Evolutionary conservation across 495 filamentous ascomycete species (phyloP).

Genomic region (Aspergillus saccharolyticus): DNA sequence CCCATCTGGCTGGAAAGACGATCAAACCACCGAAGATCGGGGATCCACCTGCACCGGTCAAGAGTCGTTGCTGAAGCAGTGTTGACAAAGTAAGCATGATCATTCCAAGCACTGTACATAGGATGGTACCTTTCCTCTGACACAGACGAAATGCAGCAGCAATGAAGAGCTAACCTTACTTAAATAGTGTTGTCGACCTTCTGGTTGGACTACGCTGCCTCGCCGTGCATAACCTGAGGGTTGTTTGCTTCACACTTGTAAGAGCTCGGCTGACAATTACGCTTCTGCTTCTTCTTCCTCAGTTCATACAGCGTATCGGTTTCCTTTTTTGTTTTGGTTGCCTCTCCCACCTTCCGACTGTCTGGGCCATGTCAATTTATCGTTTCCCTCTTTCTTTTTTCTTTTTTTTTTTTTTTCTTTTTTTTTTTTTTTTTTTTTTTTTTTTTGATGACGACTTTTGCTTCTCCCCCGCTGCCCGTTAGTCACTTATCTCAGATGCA

Average conservation of each 20-base stretch:
- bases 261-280: conserved; percentile 21
- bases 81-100: conserved; percentile 9
- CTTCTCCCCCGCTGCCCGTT: background rate
- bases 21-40: conserved; percentile 8
- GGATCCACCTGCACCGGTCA: background rate
- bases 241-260: conserved; percentile 10
- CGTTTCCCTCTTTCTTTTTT: background rate
- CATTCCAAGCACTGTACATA: background rate
- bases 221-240: conserved; percentile 17
- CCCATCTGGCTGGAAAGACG: conserved; percentile 9
- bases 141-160: conserved; percentile 8
- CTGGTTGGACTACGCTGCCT: conserved; percentile 20
- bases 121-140: conserved; percentile 5
- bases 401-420: background rate
- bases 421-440: background rate
- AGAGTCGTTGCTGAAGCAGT: conserved; percentile 6
- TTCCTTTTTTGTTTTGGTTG: too few relatives aligned
- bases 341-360: background rate
- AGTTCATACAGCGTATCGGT: background rate
- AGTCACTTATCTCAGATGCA: conserved; percentile 8
- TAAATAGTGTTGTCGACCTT: conserved; percentile 18
- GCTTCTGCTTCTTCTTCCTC: conserved; percentile 12
- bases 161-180: conserved; percentile 24
- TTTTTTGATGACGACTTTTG: too few relatives aligned
- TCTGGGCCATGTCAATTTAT: background rate